A percentile compares a stretch with the other conserved stretches of the same genome.
Conservation (phyloP, 257 asterid genomes). For the Plantago major region DNA sequence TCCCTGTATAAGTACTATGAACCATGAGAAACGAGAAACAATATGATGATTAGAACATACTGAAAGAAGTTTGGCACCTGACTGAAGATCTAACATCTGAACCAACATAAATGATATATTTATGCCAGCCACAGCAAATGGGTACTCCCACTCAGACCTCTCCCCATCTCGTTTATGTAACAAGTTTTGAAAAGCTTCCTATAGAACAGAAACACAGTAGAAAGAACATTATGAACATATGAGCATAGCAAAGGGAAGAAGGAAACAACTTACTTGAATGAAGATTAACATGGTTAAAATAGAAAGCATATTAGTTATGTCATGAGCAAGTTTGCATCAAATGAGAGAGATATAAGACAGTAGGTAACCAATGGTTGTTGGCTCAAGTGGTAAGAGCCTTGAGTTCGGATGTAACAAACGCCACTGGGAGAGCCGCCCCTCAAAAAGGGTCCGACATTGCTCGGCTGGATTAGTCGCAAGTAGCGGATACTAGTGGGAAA, state of each 20-base stretch:
- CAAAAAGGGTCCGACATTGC: no score
- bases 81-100: conserved; percentile 95
- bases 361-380: not conserved
- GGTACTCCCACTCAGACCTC: conserved; percentile 97
- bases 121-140: conserved; percentile 97
- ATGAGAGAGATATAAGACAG: not conserved
- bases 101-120: conserved; percentile 88
- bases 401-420: no score
- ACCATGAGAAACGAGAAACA: not conserved
- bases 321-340: not conserved
- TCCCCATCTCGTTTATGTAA: conserved; percentile 82
- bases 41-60: not conserved
- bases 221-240: no score
- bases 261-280: not conserved
- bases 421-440: no score
- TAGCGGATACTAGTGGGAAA: no score
- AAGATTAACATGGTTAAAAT: not conserved
- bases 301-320: not conserved
- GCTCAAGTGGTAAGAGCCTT: no score
- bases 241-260: not conserved
- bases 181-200: conserved; percentile 75
- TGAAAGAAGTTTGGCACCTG: conserved; percentile 42
- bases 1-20: conserved; percentile 40
- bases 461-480: no score
- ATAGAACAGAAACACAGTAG: conserved; percentile 3